Evolutionary conservation across 306 rosid species (phyloP), one percentile per base, ranked within the genome.

Genomic region (Abrus precatorius): DNA sequence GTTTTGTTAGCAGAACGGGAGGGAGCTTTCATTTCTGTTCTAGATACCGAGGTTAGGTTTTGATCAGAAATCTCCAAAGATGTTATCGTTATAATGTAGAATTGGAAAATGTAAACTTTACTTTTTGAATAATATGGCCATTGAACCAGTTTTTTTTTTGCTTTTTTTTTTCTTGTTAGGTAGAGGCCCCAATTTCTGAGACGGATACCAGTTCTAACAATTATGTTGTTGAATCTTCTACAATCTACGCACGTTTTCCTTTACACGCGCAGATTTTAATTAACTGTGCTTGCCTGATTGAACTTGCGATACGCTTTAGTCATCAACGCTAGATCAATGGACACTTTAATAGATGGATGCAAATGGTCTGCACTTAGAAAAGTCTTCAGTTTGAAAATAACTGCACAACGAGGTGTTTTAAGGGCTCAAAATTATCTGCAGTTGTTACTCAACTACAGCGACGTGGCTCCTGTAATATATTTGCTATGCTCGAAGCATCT

Each of bases 101-200:
- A 66, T 72, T 82, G 41, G 75, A 71, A 76, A 64, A 88, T 75
- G 78, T 81, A 77, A 56, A 47, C 72, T 29, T 77, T 68, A 63
- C 80, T 81, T 82, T 86, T 73, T 91, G 86, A 89, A 91, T 87
- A 92, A 87, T 74, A 72, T 47, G 72, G 77, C 72, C 79, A 34
- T 50, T 85, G 27, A 43, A 10, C 33, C 75, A 54, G 36, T 75
- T 61, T 74, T 75, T 73, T 66, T 7, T 54, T 50, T n/a, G n/a
- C n/a, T 29, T 80, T 33, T 20, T 20, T 20, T 20, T 20, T 20
- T 20, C 20, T 20, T 20, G 20, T 20, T 20, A 20, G 20, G 20
- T 20, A 20, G 20, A 20, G 20, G 20, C 20, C 20, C 20, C 20
- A 20, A 20, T 20, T 20, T 20, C 20, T 20, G 20, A 20, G 20